These are phyloP conservation scores for Arachis hypogaea DNA, from an alignment of 306 rosid species.

Conservation along the genomic window DNA sequence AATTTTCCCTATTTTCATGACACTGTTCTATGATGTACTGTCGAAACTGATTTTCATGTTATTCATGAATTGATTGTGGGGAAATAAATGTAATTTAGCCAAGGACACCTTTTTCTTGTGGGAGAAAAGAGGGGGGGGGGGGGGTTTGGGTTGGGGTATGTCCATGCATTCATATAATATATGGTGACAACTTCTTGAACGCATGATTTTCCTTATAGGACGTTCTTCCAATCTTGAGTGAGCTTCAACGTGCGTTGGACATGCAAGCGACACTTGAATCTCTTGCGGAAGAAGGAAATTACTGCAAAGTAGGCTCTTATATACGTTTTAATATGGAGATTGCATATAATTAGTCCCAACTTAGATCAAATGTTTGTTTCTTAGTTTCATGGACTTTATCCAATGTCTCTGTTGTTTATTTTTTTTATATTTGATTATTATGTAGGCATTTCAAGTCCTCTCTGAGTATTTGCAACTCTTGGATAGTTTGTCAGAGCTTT, in stretches of 20 bases:
- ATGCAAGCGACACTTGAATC: constrained; percentile 91
- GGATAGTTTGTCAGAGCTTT: constrained; percentile 87
- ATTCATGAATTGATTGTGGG: constrained; percentile 29
- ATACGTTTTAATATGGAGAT: constrained; percentile 40
- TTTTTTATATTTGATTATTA: constrained; percentile 36
- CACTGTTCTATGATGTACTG: constrained; percentile 5
- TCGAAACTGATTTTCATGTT: constrained; percentile 22
- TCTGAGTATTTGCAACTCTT: constrained; percentile 93
- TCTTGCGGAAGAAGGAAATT: constrained; percentile 89
- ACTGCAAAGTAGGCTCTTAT: constrained; percentile 75
- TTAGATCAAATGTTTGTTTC: constrained; percentile 14
- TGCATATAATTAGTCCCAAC: constrained; percentile 26
- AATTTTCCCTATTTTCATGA: constrained; percentile 15
- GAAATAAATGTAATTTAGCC: constrained; percentile 20
- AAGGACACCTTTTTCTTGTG: background rate
- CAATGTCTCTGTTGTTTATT: constrained; percentile 24
- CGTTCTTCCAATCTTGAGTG: constrained; percentile 78
- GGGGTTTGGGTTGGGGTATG: too few species aligned
- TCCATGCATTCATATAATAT: too few species aligned
- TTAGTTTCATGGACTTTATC: constrained; percentile 25
- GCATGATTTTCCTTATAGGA: constrained; percentile 57
- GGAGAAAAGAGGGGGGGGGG: too few species aligned
- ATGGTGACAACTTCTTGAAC: constrained; percentile 18
- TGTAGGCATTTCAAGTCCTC: constrained; percentile 96
- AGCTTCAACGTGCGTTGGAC: constrained; percentile 76